Conservation (phyloP, 352 stramenopile genomes). For the Pythium brachiatum region DNA sequence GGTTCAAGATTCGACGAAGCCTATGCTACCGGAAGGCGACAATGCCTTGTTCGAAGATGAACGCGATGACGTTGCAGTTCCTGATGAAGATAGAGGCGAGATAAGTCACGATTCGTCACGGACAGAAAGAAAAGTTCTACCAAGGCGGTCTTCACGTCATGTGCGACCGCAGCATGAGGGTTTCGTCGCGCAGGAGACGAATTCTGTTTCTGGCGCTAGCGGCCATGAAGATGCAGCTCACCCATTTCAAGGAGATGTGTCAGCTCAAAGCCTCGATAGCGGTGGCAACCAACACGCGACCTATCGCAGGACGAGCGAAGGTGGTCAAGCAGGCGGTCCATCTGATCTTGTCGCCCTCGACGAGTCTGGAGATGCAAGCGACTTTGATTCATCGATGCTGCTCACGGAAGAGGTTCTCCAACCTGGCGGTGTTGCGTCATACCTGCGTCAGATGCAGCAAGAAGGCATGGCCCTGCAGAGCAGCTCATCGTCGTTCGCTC, state of each 20-base stretch:
- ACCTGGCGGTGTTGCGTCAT: constrained; percentile 2
- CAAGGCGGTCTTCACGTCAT: too few relatives aligned
- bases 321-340: not conserved
- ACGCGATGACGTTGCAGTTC: too few relatives aligned
- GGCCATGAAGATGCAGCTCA: too few relatives aligned
- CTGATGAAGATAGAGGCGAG: too few relatives aligned
- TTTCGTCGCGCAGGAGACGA: too few relatives aligned
- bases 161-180: too few relatives aligned
- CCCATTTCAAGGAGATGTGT: not conserved
- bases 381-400: constrained; percentile 3
- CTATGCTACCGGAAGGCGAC: too few relatives aligned
- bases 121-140: too few relatives aligned
- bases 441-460: constrained; percentile 29
- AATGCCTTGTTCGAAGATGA: too few relatives aligned
- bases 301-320: not conserved
- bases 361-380: constrained; percentile 1
- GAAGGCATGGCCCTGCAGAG: not conserved
- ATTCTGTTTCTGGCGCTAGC: too few relatives aligned
- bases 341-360: not conserved
- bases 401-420: not conserved
- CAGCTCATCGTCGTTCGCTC: constrained; percentile 28
- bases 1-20: too few relatives aligned
- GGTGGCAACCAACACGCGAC: not conserved
- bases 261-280: not conserved
- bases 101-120: too few relatives aligned